Evolutionary conservation across 306 rosid genomes (phyloP).

Genomic region (Arachis stenosperma): DNA sequence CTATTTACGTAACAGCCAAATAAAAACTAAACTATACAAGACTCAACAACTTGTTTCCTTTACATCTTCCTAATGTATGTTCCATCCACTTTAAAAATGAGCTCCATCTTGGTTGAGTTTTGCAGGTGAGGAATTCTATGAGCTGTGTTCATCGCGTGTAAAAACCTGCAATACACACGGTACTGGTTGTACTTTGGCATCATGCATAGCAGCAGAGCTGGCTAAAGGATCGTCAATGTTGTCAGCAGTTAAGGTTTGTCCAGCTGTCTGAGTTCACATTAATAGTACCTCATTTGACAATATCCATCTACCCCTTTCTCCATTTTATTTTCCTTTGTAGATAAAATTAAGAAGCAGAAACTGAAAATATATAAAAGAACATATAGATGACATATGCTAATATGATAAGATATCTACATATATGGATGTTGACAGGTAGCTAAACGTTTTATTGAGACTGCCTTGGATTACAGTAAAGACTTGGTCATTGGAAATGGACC

Average conservation of each 20-base stretch:
- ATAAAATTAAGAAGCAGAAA: slow-evolving; percentile 13
- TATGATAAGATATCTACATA: slow-evolving; percentile 18
- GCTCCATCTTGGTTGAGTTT: slow-evolving; percentile 43
- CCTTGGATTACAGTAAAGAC: slow-evolving; percentile 81
- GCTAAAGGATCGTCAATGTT: slow-evolving; percentile 90
- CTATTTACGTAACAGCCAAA: slow-evolving; percentile 6
- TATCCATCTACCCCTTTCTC: slow-evolving; percentile 12
- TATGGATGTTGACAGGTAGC: slow-evolving; percentile 63
- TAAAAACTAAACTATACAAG: slow-evolving; percentile 29
- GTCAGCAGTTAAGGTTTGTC: slow-evolving; percentile 70
- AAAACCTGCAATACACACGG: slow-evolving; percentile 86
- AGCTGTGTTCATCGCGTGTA: slow-evolving; percentile 65
- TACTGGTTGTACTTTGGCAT: slow-evolving; percentile 95
- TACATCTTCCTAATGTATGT: slow-evolving; percentile 9
- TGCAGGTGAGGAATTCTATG: slow-evolving; percentile 74
- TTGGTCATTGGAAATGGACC: slow-evolving; percentile 79
- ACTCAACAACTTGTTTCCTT: slow-evolving; percentile 3
- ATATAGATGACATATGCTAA: slow-evolving; percentile 22
- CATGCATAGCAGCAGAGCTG: slow-evolving; percentile 94
- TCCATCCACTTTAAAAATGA: slow-evolving; percentile 39
- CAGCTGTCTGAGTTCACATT: slow-evolving; percentile 32
- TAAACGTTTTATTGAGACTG: slow-evolving; percentile 63
- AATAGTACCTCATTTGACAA: slow-evolving; percentile 23
- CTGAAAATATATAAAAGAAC: slow-evolving; percentile 12
- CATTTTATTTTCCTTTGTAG: not conserved